These are phyloP conservation scores for Lodderomyces orthopsilosis DNA, from an alignment of 1,139 yeast genomes.

Conservation along the genomic window DNA sequence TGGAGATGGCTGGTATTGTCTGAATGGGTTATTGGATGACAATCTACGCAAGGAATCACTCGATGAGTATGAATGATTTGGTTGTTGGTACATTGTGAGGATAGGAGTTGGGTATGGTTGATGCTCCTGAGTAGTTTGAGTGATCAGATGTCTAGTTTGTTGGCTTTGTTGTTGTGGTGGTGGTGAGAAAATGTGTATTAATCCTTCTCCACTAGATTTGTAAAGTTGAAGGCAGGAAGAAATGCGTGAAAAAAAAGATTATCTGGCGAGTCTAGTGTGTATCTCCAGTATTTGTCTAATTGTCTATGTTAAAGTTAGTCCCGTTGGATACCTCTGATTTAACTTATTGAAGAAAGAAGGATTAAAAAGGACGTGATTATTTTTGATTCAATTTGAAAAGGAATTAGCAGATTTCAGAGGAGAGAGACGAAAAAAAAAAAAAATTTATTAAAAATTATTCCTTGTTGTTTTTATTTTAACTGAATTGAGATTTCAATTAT, in stretches of 20 bases:
- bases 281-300: too few species aligned
- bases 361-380: not conserved
- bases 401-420: not conserved
- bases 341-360: not conserved
- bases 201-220: too few species aligned
- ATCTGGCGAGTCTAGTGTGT: too few species aligned
- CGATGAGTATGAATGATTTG: slow-evolving; percentile 33
- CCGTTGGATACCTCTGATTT: too few species aligned
- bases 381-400: not conserved
- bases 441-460: not conserved
- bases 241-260: too few species aligned
- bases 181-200: too few species aligned
- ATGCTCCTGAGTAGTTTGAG: too few species aligned
- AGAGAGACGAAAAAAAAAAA: not conserved
- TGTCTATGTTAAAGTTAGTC: too few species aligned
- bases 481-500: not conserved
- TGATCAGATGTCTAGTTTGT: too few species aligned
- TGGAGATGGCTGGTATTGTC: slow-evolving; percentile 21
- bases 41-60: slow-evolving; percentile 45
- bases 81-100: slow-evolving; percentile 38
- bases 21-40: slow-evolving; percentile 60
- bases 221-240: too few species aligned
- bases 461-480: not conserved
- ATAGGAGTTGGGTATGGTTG: not conserved
- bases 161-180: too few species aligned